Conservation (phyloP, 2,329 filamentous ascomycete species). For the Xylaria hypoxylon region DNA sequence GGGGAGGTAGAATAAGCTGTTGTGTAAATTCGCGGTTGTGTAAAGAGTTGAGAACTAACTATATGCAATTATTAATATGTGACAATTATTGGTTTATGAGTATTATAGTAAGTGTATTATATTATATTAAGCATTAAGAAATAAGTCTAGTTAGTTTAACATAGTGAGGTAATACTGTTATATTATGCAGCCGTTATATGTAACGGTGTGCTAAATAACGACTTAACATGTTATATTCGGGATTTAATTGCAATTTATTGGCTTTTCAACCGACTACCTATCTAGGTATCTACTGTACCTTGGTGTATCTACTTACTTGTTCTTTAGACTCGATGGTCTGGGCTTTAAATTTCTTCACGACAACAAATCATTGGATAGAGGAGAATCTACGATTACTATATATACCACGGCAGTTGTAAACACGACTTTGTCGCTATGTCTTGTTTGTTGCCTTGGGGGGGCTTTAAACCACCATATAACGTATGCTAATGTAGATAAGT, state of each 20-base stretch:
- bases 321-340: slow-evolving; percentile 4
- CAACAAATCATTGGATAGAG: too few species aligned
- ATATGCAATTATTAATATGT: too few species aligned
- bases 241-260: slow-evolving; percentile 13
- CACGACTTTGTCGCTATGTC: neutral
- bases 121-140: too few species aligned
- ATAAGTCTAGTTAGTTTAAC: too few species aligned
- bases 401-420: slow-evolving; percentile 1
- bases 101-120: too few species aligned
- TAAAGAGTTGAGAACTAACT: too few species aligned
- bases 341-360: neutral
- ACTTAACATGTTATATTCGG: slow-evolving; percentile 11
- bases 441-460: slow-evolving; percentile 15
- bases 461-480: slow-evolving; percentile 1
- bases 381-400: neutral
- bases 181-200: neutral
- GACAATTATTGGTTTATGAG: too few species aligned
- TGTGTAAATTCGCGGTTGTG: too few species aligned
- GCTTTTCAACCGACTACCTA: slow-evolving; percentile 24
- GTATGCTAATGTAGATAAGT: neutral
- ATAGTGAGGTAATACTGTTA: too few species aligned
- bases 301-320: slow-evolving; percentile 15
- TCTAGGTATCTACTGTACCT: slow-evolving; percentile 3
- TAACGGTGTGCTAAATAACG: slow-evolving; percentile 5
- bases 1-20: too few species aligned